Conservation (phyloP, 164 flowering plant species). For the Annona squamosa region DNA sequence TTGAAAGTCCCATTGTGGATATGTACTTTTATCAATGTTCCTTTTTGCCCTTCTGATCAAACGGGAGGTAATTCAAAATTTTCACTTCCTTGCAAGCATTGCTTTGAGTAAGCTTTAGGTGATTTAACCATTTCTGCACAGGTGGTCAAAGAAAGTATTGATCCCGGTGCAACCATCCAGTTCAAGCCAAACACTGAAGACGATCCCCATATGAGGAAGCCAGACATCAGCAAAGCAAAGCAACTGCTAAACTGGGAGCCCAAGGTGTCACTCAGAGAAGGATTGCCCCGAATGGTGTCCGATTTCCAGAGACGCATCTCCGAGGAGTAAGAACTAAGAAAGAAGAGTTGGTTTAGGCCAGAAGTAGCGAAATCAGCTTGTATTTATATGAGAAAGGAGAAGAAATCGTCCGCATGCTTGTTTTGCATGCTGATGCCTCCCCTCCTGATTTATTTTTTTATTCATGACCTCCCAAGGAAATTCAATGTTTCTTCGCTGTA, state of each 20-base stretch:
- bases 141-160: conserved; percentile 82
- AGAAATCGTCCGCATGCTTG: no score
- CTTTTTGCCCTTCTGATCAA: no score
- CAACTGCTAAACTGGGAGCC: conserved; percentile 93
- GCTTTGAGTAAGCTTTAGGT: not conserved
- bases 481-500: no score
- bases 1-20: not conserved
- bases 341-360: conserved; percentile 19
- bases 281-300: conserved; percentile 76
- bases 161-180: conserved; percentile 73
- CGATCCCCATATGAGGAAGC: conserved; percentile 91
- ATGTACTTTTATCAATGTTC: not conserved
- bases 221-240: conserved; percentile 84
- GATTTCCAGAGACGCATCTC: conserved; percentile 71
- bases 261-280: conserved; percentile 57
- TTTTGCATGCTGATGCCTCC: no score
- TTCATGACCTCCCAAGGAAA: no score
- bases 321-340: conserved; percentile 14
- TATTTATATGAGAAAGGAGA: no score
- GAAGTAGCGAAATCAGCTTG: no score
- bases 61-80: not conserved
- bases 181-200: conserved; percentile 78
- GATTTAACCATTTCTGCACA: conserved; percentile 10
- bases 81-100: not conserved
- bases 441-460: no score